Conservation (phyloP, 2,329 filamentous ascomycete species). For the Fusarium burgessii region DNA sequence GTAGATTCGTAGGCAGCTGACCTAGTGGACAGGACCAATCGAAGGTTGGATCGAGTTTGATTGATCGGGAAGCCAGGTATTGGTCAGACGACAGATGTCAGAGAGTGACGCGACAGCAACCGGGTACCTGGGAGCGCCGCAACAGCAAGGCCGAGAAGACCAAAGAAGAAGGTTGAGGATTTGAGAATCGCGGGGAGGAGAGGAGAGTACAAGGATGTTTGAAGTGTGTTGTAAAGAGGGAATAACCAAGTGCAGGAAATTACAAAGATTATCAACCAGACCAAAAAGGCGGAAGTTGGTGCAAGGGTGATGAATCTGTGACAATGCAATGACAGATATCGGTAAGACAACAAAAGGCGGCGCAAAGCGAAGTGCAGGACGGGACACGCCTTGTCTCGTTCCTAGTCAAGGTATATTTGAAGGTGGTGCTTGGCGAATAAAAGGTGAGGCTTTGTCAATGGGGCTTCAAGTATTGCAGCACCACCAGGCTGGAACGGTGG, state of each 20-base stretch:
- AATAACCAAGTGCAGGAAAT: slow-evolving; percentile 20
- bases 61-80: slow-evolving; percentile 34
- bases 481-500: slow-evolving; percentile 38
- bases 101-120: slow-evolving; percentile 40
- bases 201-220: slow-evolving; percentile 8
- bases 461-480: slow-evolving; percentile 18
- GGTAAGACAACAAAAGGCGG: slow-evolving; percentile 36
- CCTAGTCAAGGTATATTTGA: slow-evolving; percentile 17
- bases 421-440: slow-evolving; percentile 33
- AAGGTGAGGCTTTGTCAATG: slow-evolving; percentile 31
- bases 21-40: slow-evolving; percentile 32
- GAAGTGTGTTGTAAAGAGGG: slow-evolving; percentile 7
- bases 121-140: slow-evolving; percentile 36
- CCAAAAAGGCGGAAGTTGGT: slow-evolving; percentile 23
- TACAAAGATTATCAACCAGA: slow-evolving; percentile 27
- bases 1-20: slow-evolving; percentile 41
- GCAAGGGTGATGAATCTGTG: slow-evolving; percentile 31
- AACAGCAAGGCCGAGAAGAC: slow-evolving; percentile 22
- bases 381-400: slow-evolving; percentile 25
- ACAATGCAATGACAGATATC: slow-evolving; percentile 29
- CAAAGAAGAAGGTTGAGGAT: slow-evolving; percentile 19
- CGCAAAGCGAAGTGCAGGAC: slow-evolving; percentile 21
- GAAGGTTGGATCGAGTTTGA: slow-evolving; percentile 33
- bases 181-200: slow-evolving; percentile 2
- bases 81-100: slow-evolving; percentile 40